phyloP scores from a whole-genome alignment of 163 green algal species.

The Coccomyxa subellipsoidea region DNA sequence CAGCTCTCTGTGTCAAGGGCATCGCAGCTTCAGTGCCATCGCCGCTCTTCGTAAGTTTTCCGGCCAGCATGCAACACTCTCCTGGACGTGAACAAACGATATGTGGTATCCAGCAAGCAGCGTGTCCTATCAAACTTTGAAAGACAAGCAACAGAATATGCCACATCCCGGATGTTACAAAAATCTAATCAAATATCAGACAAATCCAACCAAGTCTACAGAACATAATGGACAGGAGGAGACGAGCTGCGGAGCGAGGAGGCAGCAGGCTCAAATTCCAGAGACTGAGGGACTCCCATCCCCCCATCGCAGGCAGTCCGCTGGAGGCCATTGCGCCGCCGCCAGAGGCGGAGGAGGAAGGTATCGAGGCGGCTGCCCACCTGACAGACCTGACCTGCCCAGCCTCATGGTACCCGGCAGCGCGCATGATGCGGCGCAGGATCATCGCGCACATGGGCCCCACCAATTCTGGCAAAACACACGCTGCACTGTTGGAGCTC shows the following conservation, averaged over 20 bases:
- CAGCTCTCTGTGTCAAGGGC: not conserved
- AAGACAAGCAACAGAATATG: too few relatives aligned
- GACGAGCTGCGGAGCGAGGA: too few relatives aligned
- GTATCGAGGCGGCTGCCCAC: not conserved
- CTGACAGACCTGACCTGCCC: conserved; percentile 41
- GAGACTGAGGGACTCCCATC: too few relatives aligned
- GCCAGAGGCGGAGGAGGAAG: not conserved
- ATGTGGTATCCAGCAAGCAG: too few relatives aligned
- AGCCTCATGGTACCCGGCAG: conserved; percentile 74
- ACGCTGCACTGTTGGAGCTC: conserved; percentile 46
- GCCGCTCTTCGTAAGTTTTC: not conserved
- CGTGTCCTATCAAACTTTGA: too few relatives aligned
- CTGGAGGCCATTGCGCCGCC: not conserved
- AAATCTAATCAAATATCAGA: too few relatives aligned
- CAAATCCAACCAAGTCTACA: too few relatives aligned
- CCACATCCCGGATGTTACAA: too few relatives aligned
- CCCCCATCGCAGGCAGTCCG: too few relatives aligned
- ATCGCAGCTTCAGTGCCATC: not conserved
- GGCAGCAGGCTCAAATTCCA: too few relatives aligned
- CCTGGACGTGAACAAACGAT: not conserved
- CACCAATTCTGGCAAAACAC: conserved; percentile 86
- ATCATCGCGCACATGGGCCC: conserved; percentile 85
- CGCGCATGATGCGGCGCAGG: conserved; percentile 62
- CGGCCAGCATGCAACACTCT: not conserved
- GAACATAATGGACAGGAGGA: too few relatives aligned